A percentile compares a stretch with the other conserved stretches of the same genome.
These are phyloP conservation scores for Cordyceps militaris DNA, from an alignment of 2,329 filamentous ascomycete genomes.

Conservation along the genomic window DNA sequence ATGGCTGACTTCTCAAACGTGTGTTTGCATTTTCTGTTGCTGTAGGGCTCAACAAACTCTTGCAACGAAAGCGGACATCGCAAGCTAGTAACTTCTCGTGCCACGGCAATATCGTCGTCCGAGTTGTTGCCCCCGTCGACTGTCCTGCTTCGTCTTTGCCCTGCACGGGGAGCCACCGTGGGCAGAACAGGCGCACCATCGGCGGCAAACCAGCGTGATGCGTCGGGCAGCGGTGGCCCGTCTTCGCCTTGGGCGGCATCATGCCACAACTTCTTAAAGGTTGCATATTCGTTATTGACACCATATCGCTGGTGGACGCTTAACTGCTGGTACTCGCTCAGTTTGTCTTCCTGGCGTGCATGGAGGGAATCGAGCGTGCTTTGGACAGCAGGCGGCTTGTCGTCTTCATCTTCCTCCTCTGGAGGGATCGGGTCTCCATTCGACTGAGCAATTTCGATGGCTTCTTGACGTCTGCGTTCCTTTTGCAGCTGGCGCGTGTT, in stretches of 20 bases:
- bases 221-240: conserved; percentile 44
- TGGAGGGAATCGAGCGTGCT: conserved; percentile 29
- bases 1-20: conserved; percentile 64
- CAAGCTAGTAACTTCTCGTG: conserved; percentile 55
- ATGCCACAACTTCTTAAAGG: conserved; percentile 54
- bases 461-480: background rate
- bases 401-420: conserved; percentile 21
- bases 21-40: conserved; percentile 61
- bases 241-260: conserved; percentile 43
- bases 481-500: conserved; percentile 13
- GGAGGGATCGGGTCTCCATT: conserved; percentile 14
- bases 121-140: conserved; percentile 38
- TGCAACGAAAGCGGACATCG: conserved; percentile 64
- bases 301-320: conserved; percentile 43
- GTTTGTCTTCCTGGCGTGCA: conserved; percentile 30
- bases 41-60: conserved; percentile 59
- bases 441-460: conserved; percentile 14
- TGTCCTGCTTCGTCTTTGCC: conserved; percentile 5
- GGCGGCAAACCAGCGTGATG: conserved; percentile 46
- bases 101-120: conserved; percentile 63
- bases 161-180: conserved; percentile 15
- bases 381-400: conserved; percentile 17
- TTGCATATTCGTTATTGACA: conserved; percentile 50
- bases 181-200: conserved; percentile 36
- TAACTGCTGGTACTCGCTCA: conserved; percentile 35